Conservation (phyloP, 1,284 basidiomycete genomes). For the Puccinia triticina region DNA sequence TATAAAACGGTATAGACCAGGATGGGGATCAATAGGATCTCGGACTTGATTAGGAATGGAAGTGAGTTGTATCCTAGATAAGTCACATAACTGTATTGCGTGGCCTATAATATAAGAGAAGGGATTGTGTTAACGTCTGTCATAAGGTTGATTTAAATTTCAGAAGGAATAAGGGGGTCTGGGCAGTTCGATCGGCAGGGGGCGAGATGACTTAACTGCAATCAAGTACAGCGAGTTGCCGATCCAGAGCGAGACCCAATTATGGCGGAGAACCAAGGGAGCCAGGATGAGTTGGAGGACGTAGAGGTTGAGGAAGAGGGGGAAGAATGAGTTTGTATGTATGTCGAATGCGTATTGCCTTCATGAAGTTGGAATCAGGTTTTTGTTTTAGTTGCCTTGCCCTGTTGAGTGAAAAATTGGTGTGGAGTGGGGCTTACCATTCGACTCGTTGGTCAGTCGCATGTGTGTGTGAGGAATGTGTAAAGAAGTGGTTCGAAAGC, state of each 20-base stretch:
- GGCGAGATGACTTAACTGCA: slow-evolving; percentile 5
- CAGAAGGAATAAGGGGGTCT: background rate
- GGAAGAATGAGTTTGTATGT: slow-evolving; percentile 92
- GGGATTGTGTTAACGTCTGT: background rate
- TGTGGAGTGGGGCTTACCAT: slow-evolving; percentile 66
- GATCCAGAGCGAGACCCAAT: slow-evolving; percentile 88
- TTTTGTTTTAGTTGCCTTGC: background rate
- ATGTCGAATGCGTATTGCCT: slow-evolving; percentile 88
- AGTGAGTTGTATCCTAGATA: slow-evolving; percentile 87
- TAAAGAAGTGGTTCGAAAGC: slow-evolving; percentile 71
- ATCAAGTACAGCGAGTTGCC: slow-evolving; percentile 68
- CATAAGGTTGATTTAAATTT: background rate
- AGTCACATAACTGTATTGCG: slow-evolving; percentile 85
- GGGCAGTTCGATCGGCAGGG: background rate
- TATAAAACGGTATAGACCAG: slow-evolving; percentile 77
- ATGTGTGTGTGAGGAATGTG: slow-evolving; percentile 71
- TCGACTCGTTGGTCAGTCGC: slow-evolving; percentile 63
- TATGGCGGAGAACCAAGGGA: slow-evolving; percentile 76
- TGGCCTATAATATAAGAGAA: slow-evolving; percentile 63
- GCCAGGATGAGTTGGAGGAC: slow-evolving; percentile 80
- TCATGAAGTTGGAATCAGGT: background rate
- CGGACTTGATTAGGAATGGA: slow-evolving; percentile 85
- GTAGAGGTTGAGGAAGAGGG: slow-evolving; percentile 82
- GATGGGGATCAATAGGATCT: slow-evolving; percentile 80
- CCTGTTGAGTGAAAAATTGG: slow-evolving; percentile 72